phyloP scores from a whole-genome alignment of 139 green algal genomes.

The Chlorella vulgaris region DNA sequence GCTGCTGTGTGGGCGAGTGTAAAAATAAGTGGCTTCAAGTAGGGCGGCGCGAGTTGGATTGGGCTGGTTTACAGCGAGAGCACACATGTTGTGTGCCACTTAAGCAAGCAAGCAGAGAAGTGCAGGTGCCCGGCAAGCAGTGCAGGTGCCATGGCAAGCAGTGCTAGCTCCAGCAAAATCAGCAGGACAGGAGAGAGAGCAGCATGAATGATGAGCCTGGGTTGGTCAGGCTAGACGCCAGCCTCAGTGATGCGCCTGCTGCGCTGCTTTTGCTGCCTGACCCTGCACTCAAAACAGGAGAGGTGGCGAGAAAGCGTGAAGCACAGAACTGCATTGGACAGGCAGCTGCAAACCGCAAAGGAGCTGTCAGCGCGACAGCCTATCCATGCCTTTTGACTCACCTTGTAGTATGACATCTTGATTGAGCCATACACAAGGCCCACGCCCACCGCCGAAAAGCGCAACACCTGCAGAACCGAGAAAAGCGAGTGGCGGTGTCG shows the following conservation, averaged over 20 bases:
- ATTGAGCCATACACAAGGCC: constrained; percentile 57
- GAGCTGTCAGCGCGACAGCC: not conserved
- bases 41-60: too few species aligned
- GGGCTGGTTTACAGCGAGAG: too few species aligned
- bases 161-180: too few species aligned
- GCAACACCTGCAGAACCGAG: constrained; percentile 45
- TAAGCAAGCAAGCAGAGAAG: too few species aligned
- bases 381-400: constrained; percentile 7
- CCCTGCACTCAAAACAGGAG: constrained; percentile 35
- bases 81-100: too few species aligned
- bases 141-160: not conserved
- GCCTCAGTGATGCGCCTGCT: constrained; percentile 34
- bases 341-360: not conserved
- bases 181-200: too few species aligned
- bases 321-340: too few species aligned
- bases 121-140: too few species aligned
- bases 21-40: too few species aligned
- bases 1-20: too few species aligned
- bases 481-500: not conserved
- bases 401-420: constrained; percentile 55
- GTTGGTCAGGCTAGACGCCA: not conserved
- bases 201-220: not conserved
- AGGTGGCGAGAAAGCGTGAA: too few species aligned
- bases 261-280: constrained; percentile 42
- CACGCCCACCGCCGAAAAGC: constrained; percentile 44